Conservation (phyloP, 352 stramenopile species). For the Globisporangium barbulae region DNA sequence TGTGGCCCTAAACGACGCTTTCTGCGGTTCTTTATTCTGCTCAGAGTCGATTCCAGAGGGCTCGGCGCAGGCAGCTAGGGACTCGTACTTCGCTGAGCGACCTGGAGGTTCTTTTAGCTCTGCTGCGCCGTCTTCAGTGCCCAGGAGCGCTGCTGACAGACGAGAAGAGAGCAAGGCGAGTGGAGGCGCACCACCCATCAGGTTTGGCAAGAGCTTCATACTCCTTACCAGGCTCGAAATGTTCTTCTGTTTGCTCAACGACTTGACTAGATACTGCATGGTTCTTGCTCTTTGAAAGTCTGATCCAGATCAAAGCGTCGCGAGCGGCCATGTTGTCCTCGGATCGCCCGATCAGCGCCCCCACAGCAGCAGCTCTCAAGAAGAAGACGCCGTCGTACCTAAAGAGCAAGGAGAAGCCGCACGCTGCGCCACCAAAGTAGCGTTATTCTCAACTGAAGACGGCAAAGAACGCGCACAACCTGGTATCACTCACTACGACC, state of each 20-base stretch:
- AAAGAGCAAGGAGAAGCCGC: slow-evolving; percentile 17
- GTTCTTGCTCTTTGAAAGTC: slow-evolving; percentile 9
- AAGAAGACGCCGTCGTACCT: slow-evolving; percentile 30
- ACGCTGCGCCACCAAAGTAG: slow-evolving; percentile 12
- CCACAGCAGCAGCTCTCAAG: slow-evolving; percentile 32
- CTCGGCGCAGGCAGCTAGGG: background rate
- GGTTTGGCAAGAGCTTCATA: background rate
- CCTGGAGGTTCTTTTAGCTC: background rate
- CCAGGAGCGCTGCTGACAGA: background rate
- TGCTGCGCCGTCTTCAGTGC: background rate
- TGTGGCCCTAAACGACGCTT: background rate
- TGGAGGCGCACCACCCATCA: slow-evolving; percentile 11
- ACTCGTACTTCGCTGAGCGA: slow-evolving; percentile 7
- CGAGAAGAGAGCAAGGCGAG: slow-evolving; percentile 7
- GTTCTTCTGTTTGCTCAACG: background rate
- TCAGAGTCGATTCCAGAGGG: slow-evolving; percentile 17
- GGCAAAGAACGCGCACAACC: no score
- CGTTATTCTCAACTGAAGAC: background rate
- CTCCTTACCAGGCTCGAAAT: background rate
- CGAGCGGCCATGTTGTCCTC: slow-evolving; percentile 34
- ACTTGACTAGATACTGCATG: background rate
- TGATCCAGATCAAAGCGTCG: slow-evolving; percentile 40
- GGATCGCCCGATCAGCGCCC: slow-evolving; percentile 53
- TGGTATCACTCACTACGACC: no score
- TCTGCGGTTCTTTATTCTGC: background rate